Evolutionary conservation across 176 grass and related monocot species (phyloP), one percentile per base, ranked within the genome.

Genomic region (Elaeis guineensis): DNA sequence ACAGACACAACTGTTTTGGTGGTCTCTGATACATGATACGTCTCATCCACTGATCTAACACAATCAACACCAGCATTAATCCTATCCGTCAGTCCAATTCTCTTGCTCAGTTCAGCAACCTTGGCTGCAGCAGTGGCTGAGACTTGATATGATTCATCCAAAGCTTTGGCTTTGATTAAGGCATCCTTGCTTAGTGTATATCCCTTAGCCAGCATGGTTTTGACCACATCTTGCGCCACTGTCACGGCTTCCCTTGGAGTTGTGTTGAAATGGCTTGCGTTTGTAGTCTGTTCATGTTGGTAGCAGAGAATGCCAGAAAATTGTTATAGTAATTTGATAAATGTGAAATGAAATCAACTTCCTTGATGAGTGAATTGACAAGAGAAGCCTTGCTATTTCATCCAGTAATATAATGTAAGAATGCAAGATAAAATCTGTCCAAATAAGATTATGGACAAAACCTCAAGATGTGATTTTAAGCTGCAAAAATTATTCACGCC

Each of bases 181-280:
- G 93, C 87, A 61, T 98, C 93, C 70, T 98, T 98, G 82, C 93
- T 89, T 18, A 92, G 79, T 54, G 80, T 16, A 17, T 83, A 92
- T 4, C 93, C 93, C 69, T 20, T 89, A 14, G 87, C 61, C 16
- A 98, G 56, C 93, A 98, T 98, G 3, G 76, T 89, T 73, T 75
- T 87, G 19, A 98, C 79, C 1, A 98, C 77, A 15, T 92, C 93
- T 77, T 98, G 93, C 44, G 93, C 78, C 68, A 83, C 75, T 0
- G 87, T 92, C 52, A 98, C 49, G 49, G 84, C 87, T 70, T 92
- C 79, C n/a, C 64, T 77, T 4, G 84, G 87, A 55, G 84, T 92
- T 14, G 78, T 48, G 9, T 66, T 89, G 79, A 77, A 89, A 58
- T 89, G 87, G 57, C 79, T 82, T 54, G 75, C 25, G 52, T 79